A percentile compares a stretch with the other conserved stretches of the same genome.
Conservation (phyloP, 495 filamentous ascomycete genomes). For the Xylaria curta region DNA sequence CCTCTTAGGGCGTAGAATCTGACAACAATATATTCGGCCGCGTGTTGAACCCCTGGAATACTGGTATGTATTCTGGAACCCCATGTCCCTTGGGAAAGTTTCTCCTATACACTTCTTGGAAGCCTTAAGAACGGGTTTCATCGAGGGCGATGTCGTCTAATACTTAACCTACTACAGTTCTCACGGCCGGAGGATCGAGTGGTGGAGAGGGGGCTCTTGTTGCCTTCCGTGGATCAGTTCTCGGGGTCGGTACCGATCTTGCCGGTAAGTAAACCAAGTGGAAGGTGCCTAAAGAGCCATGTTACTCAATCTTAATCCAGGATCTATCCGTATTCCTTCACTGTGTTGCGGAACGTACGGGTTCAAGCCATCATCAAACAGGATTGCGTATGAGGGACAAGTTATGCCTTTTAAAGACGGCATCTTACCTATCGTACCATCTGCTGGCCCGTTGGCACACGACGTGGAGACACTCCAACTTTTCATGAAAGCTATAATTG, state of each 20-base stretch:
- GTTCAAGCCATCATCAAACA: conserved; percentile 60
- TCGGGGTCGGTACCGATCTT: conserved; percentile 61
- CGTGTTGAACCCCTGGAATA: conserved; percentile 66
- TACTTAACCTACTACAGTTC: conserved; percentile 4
- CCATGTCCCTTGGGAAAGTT: neutral
- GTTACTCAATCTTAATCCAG: conserved; percentile 38
- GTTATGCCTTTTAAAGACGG: conserved; percentile 49
- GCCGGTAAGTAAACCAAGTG: conserved; percentile 59
- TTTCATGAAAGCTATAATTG: conserved; percentile 59
- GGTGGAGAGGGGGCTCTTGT: conserved; percentile 61
- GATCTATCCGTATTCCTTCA: conserved; percentile 60
- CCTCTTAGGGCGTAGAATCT: conserved; percentile 41
- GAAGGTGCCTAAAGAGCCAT: conserved; percentile 49
- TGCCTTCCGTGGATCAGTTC: conserved; percentile 43
- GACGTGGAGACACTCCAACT: conserved; percentile 53
- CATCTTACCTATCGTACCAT: conserved; percentile 51
- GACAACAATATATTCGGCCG: conserved; percentile 68
- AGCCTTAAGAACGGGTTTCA: neutral
- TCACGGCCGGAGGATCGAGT: conserved; percentile 65
- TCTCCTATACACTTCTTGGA: no score
- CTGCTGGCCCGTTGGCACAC: conserved; percentile 58
- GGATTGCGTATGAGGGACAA: conserved; percentile 60
- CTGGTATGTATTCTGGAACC: neutral
- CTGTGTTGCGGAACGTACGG: conserved; percentile 63
- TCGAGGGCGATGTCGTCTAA: neutral